Base-by-base conservation (phyloP, 148 eudicot species). In the Chenopodium quinoa region DNA sequence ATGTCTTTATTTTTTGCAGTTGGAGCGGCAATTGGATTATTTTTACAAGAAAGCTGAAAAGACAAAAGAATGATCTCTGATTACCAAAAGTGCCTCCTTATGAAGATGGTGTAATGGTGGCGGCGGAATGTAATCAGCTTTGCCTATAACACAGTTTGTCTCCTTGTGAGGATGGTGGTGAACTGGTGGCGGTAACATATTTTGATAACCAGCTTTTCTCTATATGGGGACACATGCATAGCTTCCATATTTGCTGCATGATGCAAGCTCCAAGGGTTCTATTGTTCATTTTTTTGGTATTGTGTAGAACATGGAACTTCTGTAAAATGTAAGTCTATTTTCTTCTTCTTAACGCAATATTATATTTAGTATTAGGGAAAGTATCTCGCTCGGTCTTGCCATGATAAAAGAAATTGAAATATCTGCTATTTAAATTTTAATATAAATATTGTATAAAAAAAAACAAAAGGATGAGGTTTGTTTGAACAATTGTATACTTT, bases 1-100 rank as follows among this genome's bases (percentile, higher is more conserved):
- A 23, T 62, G 66, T 5, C 9, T 9, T 7, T 20, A 5, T 1
- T 20, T 22, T 62, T 81, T 86, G 86, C 93, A 90, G 93, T 80
- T 90, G 86, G 93, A 83, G 78, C 66, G 66, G 60, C 82, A 66
- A 20, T 69, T 83, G 52, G 79, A 75, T 74, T 56, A 52, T 73
- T 58, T 54, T 9, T 78, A 54, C 5, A 56, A 52, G 79, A 79
- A 56, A 50, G 75, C 67, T 54, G 81, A 70, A 14, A 79, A 70
- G 63, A n/a, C 68, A 6, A 79, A 54, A 69, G 75, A 54, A 31
- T 79, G 75, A 79, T 20, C 2, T 5, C 37, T n/a, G 7, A 67
- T 13, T 4, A 11, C 2, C 71, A 4, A 9, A 29, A 29, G 40
- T 25, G 71, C 32, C 71, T 64, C 27, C 16, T 25, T 2, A 27